Evolutionary conservation across 352 stramenopile genomes (phyloP).

Genomic region (Pythium dissimile): DNA sequence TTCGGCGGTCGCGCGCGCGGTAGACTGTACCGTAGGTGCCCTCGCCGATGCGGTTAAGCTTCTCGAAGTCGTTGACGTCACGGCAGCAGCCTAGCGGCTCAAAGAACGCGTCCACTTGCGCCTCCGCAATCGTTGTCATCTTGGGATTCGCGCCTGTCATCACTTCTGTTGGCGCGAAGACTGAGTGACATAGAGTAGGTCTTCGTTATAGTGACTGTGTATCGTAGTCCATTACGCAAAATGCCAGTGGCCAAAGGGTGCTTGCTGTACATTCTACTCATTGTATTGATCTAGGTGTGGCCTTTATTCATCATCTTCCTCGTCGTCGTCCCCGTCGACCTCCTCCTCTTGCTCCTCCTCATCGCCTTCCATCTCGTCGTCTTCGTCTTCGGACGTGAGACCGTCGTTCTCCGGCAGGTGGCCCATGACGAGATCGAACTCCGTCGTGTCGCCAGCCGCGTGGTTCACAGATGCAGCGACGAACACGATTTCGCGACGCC

Average conservation of each 20-base stretch:
- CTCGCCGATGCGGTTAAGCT: constrained; percentile 81
- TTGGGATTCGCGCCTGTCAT: too few relatives aligned
- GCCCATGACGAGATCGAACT: constrained; percentile 83
- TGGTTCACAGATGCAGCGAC: constrained; percentile 43
- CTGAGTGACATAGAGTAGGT: not conserved
- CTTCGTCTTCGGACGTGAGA: constrained; percentile 67
- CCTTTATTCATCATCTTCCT: constrained; percentile 40
- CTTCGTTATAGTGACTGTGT: constrained; percentile 2
- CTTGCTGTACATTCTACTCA: constrained; percentile 17
- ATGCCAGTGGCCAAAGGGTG: too few relatives aligned
- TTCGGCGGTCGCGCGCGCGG: constrained; percentile 63
- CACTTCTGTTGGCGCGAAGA: not conserved
- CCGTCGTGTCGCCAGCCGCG: constrained; percentile 64
- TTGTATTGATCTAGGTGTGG: constrained; percentile 11
- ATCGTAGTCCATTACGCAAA: too few relatives aligned
- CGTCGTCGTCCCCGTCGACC: constrained; percentile 41
- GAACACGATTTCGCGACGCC: constrained; percentile 61
- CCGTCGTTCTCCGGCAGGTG: constrained; percentile 73
- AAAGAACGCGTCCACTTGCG: constrained; percentile 30
- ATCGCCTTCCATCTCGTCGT: constrained; percentile 21
- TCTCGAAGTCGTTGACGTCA: constrained; percentile 66
- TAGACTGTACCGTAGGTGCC: constrained; percentile 91
- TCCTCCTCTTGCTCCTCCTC: constrained; percentile 40
- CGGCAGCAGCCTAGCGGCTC: constrained; percentile 44
- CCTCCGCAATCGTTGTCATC: constrained; percentile 5